phyloP scores from a whole-genome alignment of 306 rosid genomes.

The Canavalia ensiformis region DNA sequence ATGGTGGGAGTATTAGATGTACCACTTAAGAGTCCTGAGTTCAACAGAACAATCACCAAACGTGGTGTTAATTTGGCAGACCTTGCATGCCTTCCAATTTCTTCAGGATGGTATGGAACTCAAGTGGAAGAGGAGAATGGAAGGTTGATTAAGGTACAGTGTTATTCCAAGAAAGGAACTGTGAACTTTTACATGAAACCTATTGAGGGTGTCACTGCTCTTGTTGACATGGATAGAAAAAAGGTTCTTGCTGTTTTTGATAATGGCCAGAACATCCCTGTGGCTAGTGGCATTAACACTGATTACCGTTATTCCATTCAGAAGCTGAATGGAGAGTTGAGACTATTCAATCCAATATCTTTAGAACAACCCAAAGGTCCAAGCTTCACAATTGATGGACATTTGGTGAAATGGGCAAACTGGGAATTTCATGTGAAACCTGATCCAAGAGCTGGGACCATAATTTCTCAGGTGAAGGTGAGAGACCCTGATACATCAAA shows the following conservation, averaged over 20 bases:
- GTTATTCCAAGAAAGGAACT: constrained; percentile 75
- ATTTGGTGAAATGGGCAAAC: constrained; percentile 84
- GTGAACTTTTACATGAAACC: constrained; percentile 95
- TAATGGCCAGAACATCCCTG: constrained; percentile 68
- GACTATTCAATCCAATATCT: constrained; percentile 74
- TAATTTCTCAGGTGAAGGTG: constrained; percentile 69
- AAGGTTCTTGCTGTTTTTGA: constrained; percentile 68
- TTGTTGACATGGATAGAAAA: constrained; percentile 68
- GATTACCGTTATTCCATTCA: constrained; percentile 77
- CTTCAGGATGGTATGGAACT: constrained; percentile 83
- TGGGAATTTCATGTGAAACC: constrained; percentile 89
- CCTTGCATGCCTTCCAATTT: constrained; percentile 71
- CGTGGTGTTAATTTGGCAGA: constrained; percentile 75
- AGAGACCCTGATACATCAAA: constrained; percentile 73
- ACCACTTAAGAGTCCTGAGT: constrained; percentile 56
- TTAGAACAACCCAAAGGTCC: constrained; percentile 89
- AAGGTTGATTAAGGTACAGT: constrained; percentile 82
- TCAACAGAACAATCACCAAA: constrained; percentile 67
- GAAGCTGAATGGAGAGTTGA: constrained; percentile 57
- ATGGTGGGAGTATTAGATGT: constrained; percentile 59
- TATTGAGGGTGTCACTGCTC: constrained; percentile 82
- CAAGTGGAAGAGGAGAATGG: constrained; percentile 66
- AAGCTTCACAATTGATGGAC: constrained; percentile 73
- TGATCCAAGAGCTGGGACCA: constrained; percentile 75
- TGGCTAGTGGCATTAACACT: constrained; percentile 71